phyloP scores from a whole-genome alignment of 257 asterid genomes.

The Ballota nigra region DNA sequence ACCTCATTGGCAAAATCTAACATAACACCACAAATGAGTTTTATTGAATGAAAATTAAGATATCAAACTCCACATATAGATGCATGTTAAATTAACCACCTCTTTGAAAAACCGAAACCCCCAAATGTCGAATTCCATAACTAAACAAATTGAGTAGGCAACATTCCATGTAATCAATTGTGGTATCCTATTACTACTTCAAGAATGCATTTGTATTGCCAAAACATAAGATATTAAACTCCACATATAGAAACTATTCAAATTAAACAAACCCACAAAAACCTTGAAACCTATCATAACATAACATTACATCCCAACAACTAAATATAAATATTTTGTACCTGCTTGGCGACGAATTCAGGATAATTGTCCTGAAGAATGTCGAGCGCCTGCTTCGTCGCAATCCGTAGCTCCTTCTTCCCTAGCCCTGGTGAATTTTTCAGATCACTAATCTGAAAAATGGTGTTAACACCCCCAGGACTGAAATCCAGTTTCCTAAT shows the following conservation, averaged over 20 bases:
- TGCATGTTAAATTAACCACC: neutral
- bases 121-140: neutral
- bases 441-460: constrained; percentile 83
- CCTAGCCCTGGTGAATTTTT: constrained; percentile 87
- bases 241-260: neutral
- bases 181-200: neutral
- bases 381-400: constrained; percentile 80
- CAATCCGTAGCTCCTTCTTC: constrained; percentile 69
- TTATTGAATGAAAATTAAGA: neutral
- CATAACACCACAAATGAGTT: neutral
- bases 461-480: constrained; percentile 71
- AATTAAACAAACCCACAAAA: neutral
- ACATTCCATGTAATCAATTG: neutral
- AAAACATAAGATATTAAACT: neutral
- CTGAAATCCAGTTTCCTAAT: constrained; percentile 67
- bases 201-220: neutral
- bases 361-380: constrained; percentile 95
- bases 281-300: neutral
- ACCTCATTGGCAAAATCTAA: neutral
- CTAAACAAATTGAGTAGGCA: neutral
- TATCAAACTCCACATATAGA: neutral
- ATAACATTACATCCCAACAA: neutral
- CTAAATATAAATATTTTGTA: constrained; percentile 15
- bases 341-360: constrained; percentile 92
- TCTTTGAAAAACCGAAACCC: neutral